Conservation (phyloP, 2,329 filamentous ascomycete species). For the Stagonosporopsis tanaceti region DNA sequence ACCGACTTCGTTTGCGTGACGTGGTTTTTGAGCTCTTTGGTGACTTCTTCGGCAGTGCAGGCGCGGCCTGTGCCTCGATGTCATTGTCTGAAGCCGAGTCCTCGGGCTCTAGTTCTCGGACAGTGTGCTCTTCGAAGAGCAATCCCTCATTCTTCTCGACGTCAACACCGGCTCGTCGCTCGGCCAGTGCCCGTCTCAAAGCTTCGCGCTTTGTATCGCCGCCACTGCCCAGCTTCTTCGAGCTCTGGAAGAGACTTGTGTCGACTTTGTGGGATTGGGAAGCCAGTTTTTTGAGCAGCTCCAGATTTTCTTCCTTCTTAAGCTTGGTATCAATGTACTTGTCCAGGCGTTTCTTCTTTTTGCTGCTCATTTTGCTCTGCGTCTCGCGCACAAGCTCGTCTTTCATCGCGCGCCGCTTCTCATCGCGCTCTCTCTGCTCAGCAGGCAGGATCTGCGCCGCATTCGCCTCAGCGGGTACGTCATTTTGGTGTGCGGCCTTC, state of each 20-base stretch:
- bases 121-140: constrained; percentile 57
- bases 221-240: constrained; percentile 74
- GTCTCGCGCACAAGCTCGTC: constrained; percentile 63
- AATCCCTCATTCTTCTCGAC: constrained; percentile 62
- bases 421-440: constrained; percentile 62
- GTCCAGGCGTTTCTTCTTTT: constrained; percentile 73
- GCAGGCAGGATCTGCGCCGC: constrained; percentile 55
- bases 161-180: constrained; percentile 70
- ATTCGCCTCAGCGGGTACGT: constrained; percentile 60
- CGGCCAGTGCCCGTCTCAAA: constrained; percentile 69
- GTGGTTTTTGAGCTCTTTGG: neutral
- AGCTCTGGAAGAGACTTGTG: constrained; percentile 80
- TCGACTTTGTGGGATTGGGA: constrained; percentile 72
- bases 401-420: constrained; percentile 60
- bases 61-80: constrained; percentile 18
- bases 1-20: constrained; percentile 29
- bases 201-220: constrained; percentile 75
- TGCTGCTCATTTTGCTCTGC: constrained; percentile 65
- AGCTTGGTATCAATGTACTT: constrained; percentile 88
- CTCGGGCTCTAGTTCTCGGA: constrained; percentile 34
- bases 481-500: constrained; percentile 56
- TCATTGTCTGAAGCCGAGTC: constrained; percentile 39
- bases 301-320: constrained; percentile 89
- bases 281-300: constrained; percentile 83
- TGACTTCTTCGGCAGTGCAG: neutral